Evolutionary conservation across 345 rosid species (phyloP), one percentile per base, ranked within the genome.

Genomic region (Garcia nutans): DNA sequence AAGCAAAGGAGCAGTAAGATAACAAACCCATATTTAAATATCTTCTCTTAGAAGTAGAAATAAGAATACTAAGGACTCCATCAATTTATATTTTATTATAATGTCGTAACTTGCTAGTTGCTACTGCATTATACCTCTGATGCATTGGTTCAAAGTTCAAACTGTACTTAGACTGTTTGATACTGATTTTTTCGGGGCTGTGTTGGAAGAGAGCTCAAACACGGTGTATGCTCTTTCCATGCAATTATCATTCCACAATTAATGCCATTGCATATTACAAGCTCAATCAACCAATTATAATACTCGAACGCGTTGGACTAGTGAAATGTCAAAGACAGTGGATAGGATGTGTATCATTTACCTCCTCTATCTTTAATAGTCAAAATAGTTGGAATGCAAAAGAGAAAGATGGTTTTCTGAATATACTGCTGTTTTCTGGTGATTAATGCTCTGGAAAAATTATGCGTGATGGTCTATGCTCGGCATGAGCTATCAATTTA

Each of bases 1-100:
- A 92, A 12, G 97, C 95, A 71, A 96, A 96, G 88, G 83, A 84
- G 76, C 91, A 89, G 99, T 96, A 92, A 91, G 95, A 70, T 72
- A 68, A 23, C 71, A 1, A 73, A 69, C 37, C 23, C 59, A 60
- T 61, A 28, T 33, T 37, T 54, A 28, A 72, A 23, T 64, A 1
- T 45, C 70, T n/a, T 47, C 42, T 20, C n/a, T 61, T 61, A 54
- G 52, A 64, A 49, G 62, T 28, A 31, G 47, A 65, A 28, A 37
- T 59, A 26, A 8, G 4, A 16, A 54, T 54, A 54, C 19, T 54
- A 54, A 54, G 6, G 6, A 16, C 6, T 19, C 22, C 7, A 15
- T n/a, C n/a, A 19, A 17, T 5, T 17, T 17, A 17, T 54, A 19
- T 54, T 17, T 54, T 15, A 54, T 17, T 54, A 5, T 54, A 5